Evolutionary conservation across 2,329 filamentous ascomycete genomes (phyloP).

Genomic region (Neopestalotiopsis rosae): DNA sequence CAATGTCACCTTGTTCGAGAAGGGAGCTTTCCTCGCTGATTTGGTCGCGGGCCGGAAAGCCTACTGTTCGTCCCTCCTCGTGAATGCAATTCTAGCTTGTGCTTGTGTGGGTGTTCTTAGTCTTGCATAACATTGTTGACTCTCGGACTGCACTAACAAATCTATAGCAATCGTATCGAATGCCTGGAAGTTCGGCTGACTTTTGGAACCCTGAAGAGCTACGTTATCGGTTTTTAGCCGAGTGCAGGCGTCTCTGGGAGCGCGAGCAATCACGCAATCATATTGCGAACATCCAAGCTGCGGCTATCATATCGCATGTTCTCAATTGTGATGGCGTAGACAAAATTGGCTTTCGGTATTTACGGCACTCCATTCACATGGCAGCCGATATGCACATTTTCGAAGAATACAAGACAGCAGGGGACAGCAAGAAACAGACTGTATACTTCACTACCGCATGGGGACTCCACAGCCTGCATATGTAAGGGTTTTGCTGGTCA

Average conservation of each 20-base stretch:
- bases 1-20: not conserved
- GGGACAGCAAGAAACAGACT: slow-evolving; percentile 27
- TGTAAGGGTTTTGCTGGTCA: not conserved
- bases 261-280: slow-evolving; percentile 30
- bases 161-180: slow-evolving; percentile 33
- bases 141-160: not conserved
- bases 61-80: slow-evolving; percentile 10
- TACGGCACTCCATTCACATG: slow-evolving; percentile 36
- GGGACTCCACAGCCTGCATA: slow-evolving; percentile 28
- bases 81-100: slow-evolving; percentile 1
- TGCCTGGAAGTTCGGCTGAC: slow-evolving; percentile 32
- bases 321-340: slow-evolving; percentile 41
- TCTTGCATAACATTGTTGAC: not conserved
- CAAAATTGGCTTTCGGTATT: slow-evolving; percentile 41
- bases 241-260: slow-evolving; percentile 42
- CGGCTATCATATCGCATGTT: slow-evolving; percentile 33
- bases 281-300: slow-evolving; percentile 41
- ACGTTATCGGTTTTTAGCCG: slow-evolving; percentile 40
- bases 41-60: not conserved
- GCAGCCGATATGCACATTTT: slow-evolving; percentile 40
- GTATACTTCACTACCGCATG: slow-evolving; percentile 34
- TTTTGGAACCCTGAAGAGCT: slow-evolving; percentile 41
- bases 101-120: slow-evolving; percentile 3
- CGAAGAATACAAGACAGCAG: slow-evolving; percentile 17
- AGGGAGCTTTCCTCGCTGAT: not conserved